Evolutionary conservation across 768 basidiomycete species (phyloP).

Genomic region (Xerocomus brunneocitrinus): DNA sequence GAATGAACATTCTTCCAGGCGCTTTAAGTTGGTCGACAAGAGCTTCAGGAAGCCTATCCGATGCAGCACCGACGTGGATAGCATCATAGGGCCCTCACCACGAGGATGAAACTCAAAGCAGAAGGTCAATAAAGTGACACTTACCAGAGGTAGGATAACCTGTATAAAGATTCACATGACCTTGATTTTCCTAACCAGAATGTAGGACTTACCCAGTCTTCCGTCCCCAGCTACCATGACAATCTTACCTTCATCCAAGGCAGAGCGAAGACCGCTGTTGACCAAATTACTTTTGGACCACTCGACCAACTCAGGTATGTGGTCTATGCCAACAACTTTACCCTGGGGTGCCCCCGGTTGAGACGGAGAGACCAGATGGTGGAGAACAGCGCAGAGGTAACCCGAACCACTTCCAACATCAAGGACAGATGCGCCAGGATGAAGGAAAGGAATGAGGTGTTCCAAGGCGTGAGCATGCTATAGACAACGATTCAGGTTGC

Average conservation of each 20-base stretch:
- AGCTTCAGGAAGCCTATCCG: constrained; percentile 62
- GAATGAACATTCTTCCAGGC: constrained; percentile 88
- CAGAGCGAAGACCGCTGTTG: constrained; percentile 56
- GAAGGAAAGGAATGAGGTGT: constrained; percentile 67
- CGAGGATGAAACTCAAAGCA: background rate
- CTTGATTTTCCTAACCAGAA: background rate
- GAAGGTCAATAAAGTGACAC: background rate
- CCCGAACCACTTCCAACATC: constrained; percentile 91
- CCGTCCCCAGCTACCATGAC: constrained; percentile 76
- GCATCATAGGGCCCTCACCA: constrained; percentile 63
- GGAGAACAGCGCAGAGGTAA: constrained; percentile 78
- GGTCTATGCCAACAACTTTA: constrained; percentile 86
- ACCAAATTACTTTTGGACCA: constrained; percentile 66
- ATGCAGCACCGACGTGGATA: constrained; percentile 94
- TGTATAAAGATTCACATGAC: constrained; percentile 8
- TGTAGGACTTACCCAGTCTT: constrained; percentile 48
- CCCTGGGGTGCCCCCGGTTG: constrained; percentile 31
- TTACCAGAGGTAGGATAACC: constrained; percentile 35
- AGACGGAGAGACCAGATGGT: constrained; percentile 55
- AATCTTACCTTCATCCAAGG: constrained; percentile 52
- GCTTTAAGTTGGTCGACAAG: constrained; percentile 75
- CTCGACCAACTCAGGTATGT: constrained; percentile 73
- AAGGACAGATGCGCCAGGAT: constrained; percentile 69
- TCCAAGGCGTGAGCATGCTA: constrained; percentile 86
- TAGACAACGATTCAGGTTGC: background rate